These are phyloP conservation scores for Leccinum aurantiacum DNA, from an alignment of 768 basidiomycete genomes.

Conservation along the genomic window DNA sequence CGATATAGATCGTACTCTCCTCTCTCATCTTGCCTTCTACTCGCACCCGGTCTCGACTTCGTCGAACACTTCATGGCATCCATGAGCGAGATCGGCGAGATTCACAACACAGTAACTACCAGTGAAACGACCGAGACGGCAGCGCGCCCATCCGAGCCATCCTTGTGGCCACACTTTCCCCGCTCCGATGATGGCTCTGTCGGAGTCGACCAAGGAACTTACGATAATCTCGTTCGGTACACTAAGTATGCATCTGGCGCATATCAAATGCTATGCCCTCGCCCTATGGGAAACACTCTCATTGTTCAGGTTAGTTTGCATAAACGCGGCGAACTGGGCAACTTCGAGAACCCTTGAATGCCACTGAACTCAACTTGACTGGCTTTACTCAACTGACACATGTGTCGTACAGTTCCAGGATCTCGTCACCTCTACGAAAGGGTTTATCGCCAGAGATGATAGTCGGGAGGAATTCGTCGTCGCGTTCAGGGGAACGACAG, in stretches of 20 bases:
- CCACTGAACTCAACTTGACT: neutral
- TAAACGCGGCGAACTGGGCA: neutral
- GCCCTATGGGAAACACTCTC: conserved; percentile 48
- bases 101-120: neutral
- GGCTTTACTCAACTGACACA: neutral
- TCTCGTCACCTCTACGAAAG: conserved; percentile 40
- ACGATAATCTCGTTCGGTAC: conserved; percentile 44
- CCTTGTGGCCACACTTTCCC: conserved; percentile 27
- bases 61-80: neutral
- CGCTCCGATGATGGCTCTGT: conserved; percentile 19
- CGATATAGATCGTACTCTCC: neutral
- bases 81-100: conserved; percentile 9
- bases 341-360: neutral
- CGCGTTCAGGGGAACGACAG: conserved; percentile 41
- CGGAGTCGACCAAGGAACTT: conserved; percentile 38
- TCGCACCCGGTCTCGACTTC: neutral
- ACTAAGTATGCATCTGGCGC: conserved; percentile 52
- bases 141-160: conserved; percentile 8
- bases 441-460: conserved; percentile 47
- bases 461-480: conserved; percentile 40
- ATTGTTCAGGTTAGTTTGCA: conserved; percentile 37
- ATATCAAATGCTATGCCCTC: conserved; percentile 46
- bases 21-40: neutral
- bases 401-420: conserved; percentile 34
- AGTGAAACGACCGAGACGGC: conserved; percentile 1